Evolutionary conservation across 306 rosid genomes (phyloP).

Genomic region (Inga oerstediana): DNA sequence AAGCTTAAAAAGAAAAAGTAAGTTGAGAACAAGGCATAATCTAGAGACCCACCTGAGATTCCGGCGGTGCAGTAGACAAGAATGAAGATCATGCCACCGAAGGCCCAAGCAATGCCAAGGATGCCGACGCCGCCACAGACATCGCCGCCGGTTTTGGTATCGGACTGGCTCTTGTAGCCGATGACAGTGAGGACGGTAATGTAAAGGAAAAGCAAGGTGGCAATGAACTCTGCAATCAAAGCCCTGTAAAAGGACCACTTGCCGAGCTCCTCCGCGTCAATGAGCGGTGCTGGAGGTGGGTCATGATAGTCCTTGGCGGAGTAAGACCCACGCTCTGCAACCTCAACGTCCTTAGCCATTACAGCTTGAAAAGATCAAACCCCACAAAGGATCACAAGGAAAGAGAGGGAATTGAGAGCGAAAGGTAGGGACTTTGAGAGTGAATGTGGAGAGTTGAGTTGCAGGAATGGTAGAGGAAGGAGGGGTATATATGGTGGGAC

Average conservation of each 20-base stretch:
- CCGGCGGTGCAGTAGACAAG: constrained; percentile 99
- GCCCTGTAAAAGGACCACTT: constrained; percentile 98
- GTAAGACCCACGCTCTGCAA: constrained; percentile 69
- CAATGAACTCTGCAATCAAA: constrained; percentile 87
- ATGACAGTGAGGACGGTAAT: constrained; percentile 81
- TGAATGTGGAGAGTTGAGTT: not conserved
- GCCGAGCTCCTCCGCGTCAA: constrained; percentile 60
- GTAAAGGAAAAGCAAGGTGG: constrained; percentile 90
- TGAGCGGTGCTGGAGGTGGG: constrained; percentile 85
- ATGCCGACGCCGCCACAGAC: constrained; percentile 76
- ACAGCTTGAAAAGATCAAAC: not conserved
- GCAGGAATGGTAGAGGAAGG: not conserved
- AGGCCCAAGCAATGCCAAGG: constrained; percentile 95
- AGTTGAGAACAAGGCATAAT: not conserved
- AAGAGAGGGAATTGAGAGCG: not conserved
- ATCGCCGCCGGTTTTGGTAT: constrained; percentile 28
- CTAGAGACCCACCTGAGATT: constrained; percentile 62
- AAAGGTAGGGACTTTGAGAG: not conserved
- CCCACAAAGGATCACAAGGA: not conserved
- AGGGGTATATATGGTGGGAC: constrained; percentile 14
- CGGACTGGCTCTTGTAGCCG: constrained; percentile 69
- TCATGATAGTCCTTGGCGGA: constrained; percentile 84
- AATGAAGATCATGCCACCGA: constrained; percentile 97
- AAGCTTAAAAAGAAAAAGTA: not conserved
- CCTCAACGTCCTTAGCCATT: constrained; percentile 70